Evolutionary conservation across 139 green algal species (phyloP), one percentile per base, ranked within the genome.

Genomic region (Yamagishiella unicocca): DNA sequence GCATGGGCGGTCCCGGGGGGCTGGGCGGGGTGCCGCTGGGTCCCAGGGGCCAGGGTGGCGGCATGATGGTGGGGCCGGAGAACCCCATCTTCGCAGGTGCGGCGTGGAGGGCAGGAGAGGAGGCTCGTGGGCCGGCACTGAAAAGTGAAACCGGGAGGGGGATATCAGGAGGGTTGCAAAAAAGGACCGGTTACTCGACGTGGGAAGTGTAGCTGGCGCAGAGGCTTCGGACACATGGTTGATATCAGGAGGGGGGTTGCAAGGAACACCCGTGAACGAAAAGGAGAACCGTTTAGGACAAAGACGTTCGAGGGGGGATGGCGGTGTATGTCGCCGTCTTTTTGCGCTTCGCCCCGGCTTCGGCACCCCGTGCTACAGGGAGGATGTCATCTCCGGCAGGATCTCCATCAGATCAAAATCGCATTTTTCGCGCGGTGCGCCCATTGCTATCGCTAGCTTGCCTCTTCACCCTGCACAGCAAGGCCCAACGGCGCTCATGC

Each of bases 31-130:
- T 61, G 43, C 46, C 50, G 24, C n/a, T 82, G 70, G 67, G 82
- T 1, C 67, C 68, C 10, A 33, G 42, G 10, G 82, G 67, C 29
- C 2, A 25, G 38, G 76, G 76, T 50, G 85, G 85, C 8, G 85
- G 85, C 66, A 90, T 90, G 85, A 66, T 77, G 27, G 85, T 90
- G 25, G 85, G 85, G 9, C 85, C 85, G 2, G 33, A 58, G 9
- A 83, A 90, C 62, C 85, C 85, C 67, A 77, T 87, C 45, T 87
- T 87, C 27, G 66, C 81, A 43, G 81, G 81, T 87, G 66, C 4
- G 68, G 19, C 6, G 58, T 6, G 58, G 6, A n/a, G n/a, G n/a
- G n/a, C n/a, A n/a, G n/a, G n/a, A n/a, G n/a, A n/a, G n/a, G n/a
- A n/a, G n/a, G n/a, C n/a, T n/a, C n/a, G n/a, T n/a, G n/a, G n/a